A percentile compares a stretch with the other conserved stretches of the same genome.
phyloP scores from a whole-genome alignment of 2,329 filamentous ascomycete species.

The Teratosphaeria viscida region DNA sequence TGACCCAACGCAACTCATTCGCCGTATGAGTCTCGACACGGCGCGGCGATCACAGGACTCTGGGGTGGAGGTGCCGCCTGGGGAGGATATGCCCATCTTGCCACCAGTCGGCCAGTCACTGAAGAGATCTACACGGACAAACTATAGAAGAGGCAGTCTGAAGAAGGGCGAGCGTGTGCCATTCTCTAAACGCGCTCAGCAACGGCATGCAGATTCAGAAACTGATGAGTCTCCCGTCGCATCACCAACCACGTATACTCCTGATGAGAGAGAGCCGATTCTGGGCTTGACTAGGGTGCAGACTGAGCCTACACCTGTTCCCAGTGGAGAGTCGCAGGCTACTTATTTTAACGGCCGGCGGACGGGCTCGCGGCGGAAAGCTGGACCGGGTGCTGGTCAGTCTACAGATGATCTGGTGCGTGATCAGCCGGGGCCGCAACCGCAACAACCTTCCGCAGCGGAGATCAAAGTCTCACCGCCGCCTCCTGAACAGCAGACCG shows the following conservation, averaged over 20 bases:
- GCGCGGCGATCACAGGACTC: conserved; percentile 25
- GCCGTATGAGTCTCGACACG: conserved; percentile 53
- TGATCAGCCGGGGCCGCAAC: background rate
- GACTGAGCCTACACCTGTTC: conserved; percentile 53
- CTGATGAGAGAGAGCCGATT: conserved; percentile 32
- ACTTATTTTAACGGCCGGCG: background rate
- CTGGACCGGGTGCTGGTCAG: conserved; percentile 2
- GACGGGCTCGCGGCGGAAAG: conserved; percentile 2
- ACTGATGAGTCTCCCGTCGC: conserved; percentile 41
- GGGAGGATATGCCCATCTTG: conserved; percentile 76
- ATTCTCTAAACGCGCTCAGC: conserved; percentile 60
- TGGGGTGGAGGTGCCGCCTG: conserved; percentile 27
- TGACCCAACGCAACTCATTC: conserved; percentile 62
- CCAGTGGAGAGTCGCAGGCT: conserved; percentile 1
- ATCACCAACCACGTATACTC: conserved; percentile 31
- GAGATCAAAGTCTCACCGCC: conserved; percentile 5
- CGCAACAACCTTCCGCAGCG: background rate
- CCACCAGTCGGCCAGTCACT: conserved; percentile 67
- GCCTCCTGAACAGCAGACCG: conserved; percentile 14
- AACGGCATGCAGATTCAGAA: conserved; percentile 51
- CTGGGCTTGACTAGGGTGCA: conserved; percentile 52
- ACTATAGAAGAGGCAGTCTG: conserved; percentile 79
- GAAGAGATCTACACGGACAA: conserved; percentile 82
- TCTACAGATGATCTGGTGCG: conserved; percentile 6
- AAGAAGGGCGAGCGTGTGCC: conserved; percentile 65